Evolutionary conservation across 225 moss, liverwort and hornwort species (phyloP), one percentile per base, ranked within the genome.

Genomic region (Climacium dendroides): DNA sequence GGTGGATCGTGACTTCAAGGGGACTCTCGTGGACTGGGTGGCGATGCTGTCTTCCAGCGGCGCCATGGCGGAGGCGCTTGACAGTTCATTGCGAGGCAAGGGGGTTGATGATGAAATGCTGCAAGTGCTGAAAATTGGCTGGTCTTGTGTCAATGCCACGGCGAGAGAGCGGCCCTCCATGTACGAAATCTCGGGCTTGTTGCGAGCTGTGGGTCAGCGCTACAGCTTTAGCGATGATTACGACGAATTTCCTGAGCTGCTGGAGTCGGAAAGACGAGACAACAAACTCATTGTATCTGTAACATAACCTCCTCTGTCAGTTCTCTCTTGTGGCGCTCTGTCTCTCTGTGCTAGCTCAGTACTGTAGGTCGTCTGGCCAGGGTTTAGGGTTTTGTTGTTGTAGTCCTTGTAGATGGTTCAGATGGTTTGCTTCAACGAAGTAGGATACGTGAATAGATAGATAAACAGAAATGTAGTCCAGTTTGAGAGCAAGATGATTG

Each of bases 131-230:
- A 97, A 99, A 87, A 94, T 99, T 17, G 99, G 78, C 25, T 95
- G 93, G 81, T 92, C 93, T 17, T 99, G 99, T 59, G 95, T 97
- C 28, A 94, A 94, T n/a, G 92, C 94, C 34, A 87, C 94, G 29
- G 97, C 99, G 12, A 89, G 94, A 85, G 99, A 97, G 70, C 93
- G 99, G 48, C 99, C 99, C 6, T 95, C 99, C 28, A 97, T 99
- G 99, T 96, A 95, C 63, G 96, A 99, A 84, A 87, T 97, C 74
- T 95, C 93, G 23, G 95, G 97, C 45, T 91, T 99, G 85, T 87
- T 99, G 80, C 93, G 96, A 64, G 93, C 96, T 37, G 94, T 99
- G 9, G 99, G 99, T 7, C 94, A 95, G 87, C 96, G 95, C 78
- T 96, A 97, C 84, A 94, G 92, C 80, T 96, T 95, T 78, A 95